Evolutionary conservation across 495 filamentous ascomycete species (phyloP).

Genomic region (Monascus purpureus): DNA sequence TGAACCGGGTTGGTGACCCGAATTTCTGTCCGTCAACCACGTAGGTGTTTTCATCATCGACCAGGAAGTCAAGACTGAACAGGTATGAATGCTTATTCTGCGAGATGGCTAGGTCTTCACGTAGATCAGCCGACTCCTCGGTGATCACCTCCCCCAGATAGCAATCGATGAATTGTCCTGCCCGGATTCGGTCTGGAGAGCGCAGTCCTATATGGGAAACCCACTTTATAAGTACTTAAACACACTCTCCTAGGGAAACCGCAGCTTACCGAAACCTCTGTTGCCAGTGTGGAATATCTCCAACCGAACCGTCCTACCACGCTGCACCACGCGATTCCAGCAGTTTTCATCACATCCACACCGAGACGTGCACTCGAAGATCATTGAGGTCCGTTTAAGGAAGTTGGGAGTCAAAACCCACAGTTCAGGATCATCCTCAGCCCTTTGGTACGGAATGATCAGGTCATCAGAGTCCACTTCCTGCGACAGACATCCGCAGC

Average conservation of each 20-base stretch:
- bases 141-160: slow-evolving; percentile 87
- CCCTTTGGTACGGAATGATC: slow-evolving; percentile 23
- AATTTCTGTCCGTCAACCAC: slow-evolving; percentile 46
- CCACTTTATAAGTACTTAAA: slow-evolving; percentile 1
- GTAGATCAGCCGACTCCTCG: slow-evolving; percentile 46
- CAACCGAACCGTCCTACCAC: slow-evolving; percentile 57
- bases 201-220: slow-evolving; percentile 41
- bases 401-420: slow-evolving; percentile 17
- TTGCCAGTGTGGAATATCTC: slow-evolving; percentile 69
- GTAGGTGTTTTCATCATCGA: slow-evolving; percentile 30
- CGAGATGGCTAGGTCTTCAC: slow-evolving; percentile 38
- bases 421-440: slow-evolving; percentile 4
- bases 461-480: slow-evolving; percentile 21
- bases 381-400: slow-evolving; percentile 26
- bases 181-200: slow-evolving; percentile 48
- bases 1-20: slow-evolving; percentile 45
- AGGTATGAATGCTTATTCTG: slow-evolving; percentile 46
- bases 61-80: slow-evolving; percentile 74
- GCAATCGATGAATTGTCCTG: slow-evolving; percentile 76
- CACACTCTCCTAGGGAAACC: background rate
- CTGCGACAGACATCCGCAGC: slow-evolving; percentile 24
- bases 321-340: slow-evolving; percentile 68
- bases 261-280: slow-evolving; percentile 63
- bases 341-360: slow-evolving; percentile 58
- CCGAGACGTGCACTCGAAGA: slow-evolving; percentile 69